These are phyloP conservation scores for Harringtonia lauricola DNA, from an alignment of 2,329 filamentous ascomycete species.

Conservation along the genomic window DNA sequence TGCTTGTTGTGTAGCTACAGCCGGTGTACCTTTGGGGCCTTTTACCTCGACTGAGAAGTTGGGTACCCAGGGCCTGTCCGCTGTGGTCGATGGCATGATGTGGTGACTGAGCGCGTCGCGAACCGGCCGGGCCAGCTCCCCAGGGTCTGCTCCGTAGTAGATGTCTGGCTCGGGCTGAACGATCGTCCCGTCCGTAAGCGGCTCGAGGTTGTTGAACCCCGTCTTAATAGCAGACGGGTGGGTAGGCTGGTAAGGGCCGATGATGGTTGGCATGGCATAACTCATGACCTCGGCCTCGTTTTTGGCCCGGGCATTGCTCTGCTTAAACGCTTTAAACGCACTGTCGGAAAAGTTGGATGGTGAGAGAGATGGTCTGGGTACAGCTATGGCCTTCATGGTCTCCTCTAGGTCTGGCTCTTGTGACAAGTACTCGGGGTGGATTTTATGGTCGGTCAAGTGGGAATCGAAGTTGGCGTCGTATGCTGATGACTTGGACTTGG, in stretches of 20 bases:
- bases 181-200: conserved; percentile 21
- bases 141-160: conserved; percentile 18
- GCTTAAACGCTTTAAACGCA: conserved; percentile 18
- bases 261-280: conserved; percentile 21
- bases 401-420: conserved; percentile 21
- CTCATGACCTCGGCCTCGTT: conserved; percentile 23
- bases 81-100: conserved; percentile 22
- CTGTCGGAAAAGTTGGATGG: conserved; percentile 20
- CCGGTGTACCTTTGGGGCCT: conserved; percentile 19
- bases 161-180: conserved; percentile 19
- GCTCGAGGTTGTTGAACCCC: conserved; percentile 23
- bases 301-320: conserved; percentile 16
- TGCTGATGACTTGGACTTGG: conserved; percentile 14
- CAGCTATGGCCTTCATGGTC: conserved; percentile 16
- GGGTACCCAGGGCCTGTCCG: conserved; percentile 20
- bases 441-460: conserved; percentile 22
- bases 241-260: conserved; percentile 12
- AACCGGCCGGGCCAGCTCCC: conserved; percentile 15
- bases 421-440: conserved; percentile 18
- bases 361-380: conserved; percentile 22
- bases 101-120: conserved; percentile 14
- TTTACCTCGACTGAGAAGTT: conserved; percentile 32
- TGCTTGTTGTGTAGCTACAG: conserved; percentile 22
- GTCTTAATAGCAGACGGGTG: conserved; percentile 16
- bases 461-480: conserved; percentile 25